phyloP scores from a whole-genome alignment of 352 stramenopile species.

The Halophytophthora polymorphica region DNA sequence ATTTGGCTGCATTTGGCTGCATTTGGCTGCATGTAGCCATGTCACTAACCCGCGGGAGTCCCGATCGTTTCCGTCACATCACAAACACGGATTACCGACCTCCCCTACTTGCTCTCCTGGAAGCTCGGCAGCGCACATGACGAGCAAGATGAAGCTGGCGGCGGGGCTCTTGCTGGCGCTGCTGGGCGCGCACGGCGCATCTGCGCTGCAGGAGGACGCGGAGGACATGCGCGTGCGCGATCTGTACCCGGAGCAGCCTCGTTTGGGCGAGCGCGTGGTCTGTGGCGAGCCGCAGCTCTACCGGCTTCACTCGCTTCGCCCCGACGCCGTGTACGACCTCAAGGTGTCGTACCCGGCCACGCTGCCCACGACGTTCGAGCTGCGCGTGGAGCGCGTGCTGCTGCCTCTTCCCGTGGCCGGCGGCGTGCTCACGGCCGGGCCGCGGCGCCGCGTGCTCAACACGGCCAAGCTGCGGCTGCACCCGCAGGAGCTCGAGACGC shows the following conservation, averaged over 20 bases:
- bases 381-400: slow-evolving; percentile 46
- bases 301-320: slow-evolving; percentile 44
- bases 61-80: too few species aligned
- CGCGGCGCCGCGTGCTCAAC: slow-evolving; percentile 49
- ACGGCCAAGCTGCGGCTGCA: slow-evolving; percentile 64
- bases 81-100: too few species aligned
- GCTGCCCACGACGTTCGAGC: slow-evolving; percentile 46
- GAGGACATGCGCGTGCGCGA: slow-evolving; percentile 8
- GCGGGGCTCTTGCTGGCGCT: slow-evolving; percentile 1
- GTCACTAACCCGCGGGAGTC: too few species aligned
- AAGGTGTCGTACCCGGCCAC: slow-evolving; percentile 76
- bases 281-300: slow-evolving; percentile 54
- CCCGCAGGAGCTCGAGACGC: slow-evolving; percentile 35
- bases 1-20: background rate
- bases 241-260: slow-evolving; percentile 44
- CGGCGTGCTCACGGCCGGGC: slow-evolving; percentile 13
- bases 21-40: background rate
- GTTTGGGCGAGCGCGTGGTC: slow-evolving; percentile 29
- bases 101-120: too few species aligned
- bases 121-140: too few species aligned
- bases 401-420: slow-evolving; percentile 15
- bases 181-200: background rate
- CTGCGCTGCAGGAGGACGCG: background rate
- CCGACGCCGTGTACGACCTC: slow-evolving; percentile 57
- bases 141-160: too few species aligned